Evolutionary conservation across 495 filamentous ascomycete genomes (phyloP).

Genomic region (Gamarada debralockiae): DNA sequence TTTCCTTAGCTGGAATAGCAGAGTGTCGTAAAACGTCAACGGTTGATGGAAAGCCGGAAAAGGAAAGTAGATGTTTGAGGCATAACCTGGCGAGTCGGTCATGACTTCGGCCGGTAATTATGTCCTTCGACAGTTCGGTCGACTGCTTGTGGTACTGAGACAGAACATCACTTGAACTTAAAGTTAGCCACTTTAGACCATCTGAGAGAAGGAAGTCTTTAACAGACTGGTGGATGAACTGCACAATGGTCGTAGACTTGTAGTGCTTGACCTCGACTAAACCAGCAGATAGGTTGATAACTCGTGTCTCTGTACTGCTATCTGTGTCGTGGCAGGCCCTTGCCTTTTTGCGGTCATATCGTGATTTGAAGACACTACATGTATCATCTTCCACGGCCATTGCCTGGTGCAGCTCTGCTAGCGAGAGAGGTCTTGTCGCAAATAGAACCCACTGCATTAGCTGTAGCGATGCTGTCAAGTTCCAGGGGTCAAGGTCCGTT

Average conservation of each 20-base stretch:
- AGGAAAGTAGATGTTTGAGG: too few species aligned
- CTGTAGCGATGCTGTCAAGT: constrained; percentile 13
- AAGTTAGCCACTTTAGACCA: not conserved
- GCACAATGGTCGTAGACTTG: constrained; percentile 14
- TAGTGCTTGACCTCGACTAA: constrained; percentile 24
- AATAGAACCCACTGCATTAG: constrained; percentile 34
- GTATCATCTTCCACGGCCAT: constrained; percentile 20
- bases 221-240: constrained; percentile 40
- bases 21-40: too few species aligned
- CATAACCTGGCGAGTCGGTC: too few species aligned
- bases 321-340: constrained; percentile 6
- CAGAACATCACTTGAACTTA: too few species aligned
- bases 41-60: too few species aligned
- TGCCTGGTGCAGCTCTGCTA: constrained; percentile 30
- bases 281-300: constrained; percentile 27
- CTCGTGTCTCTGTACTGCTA: constrained; percentile 20
- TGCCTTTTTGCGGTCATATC: constrained; percentile 1
- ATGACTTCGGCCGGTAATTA: too few species aligned
- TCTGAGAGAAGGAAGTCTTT: constrained; percentile 31
- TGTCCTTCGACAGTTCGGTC: too few species aligned
- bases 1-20: too few species aligned
- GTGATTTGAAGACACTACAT: constrained; percentile 18
- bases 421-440: constrained; percentile 23
- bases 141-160: too few species aligned
- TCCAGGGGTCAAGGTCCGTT: not conserved